phyloP scores from a whole-genome alignment of 108 stramenopile genomes.

The Nitzschia inconspicua region DNA sequence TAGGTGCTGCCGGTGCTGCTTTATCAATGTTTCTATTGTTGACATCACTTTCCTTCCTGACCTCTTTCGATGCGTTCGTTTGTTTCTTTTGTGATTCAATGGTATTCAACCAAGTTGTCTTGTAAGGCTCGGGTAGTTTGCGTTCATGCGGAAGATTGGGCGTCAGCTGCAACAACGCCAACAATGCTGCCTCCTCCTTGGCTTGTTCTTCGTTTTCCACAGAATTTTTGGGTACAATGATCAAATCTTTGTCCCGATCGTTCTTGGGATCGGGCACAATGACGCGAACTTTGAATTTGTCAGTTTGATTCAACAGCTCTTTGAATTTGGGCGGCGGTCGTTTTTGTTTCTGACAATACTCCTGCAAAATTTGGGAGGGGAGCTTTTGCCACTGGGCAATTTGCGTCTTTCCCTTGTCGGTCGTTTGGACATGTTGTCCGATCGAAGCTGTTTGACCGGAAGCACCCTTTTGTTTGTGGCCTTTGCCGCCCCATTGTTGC shows the following conservation, averaged over 20 bases:
- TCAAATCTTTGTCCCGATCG: slow-evolving; percentile 59
- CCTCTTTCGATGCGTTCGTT: background rate
- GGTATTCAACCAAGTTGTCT: slow-evolving; percentile 74
- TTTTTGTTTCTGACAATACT: slow-evolving; percentile 63
- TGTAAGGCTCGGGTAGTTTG: slow-evolving; percentile 91
- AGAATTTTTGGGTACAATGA: slow-evolving; percentile 57
- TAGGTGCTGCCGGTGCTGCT: background rate
- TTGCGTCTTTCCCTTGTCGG: slow-evolving; percentile 59
- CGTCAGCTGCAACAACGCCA: slow-evolving; percentile 81
- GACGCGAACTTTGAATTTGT: slow-evolving; percentile 40
- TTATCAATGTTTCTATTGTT: background rate
- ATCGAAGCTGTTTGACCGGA: slow-evolving; percentile 55
- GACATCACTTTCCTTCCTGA: slow-evolving; percentile 5
- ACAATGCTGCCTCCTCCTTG: slow-evolving; percentile 80
- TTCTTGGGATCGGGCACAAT: slow-evolving; percentile 83
- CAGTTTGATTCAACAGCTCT: slow-evolving; percentile 6
- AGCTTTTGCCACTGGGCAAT: slow-evolving; percentile 87
- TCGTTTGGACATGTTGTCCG: slow-evolving; percentile 51
- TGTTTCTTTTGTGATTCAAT: slow-evolving; percentile 38
- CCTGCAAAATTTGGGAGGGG: slow-evolving; percentile 70
- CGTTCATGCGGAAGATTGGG: slow-evolving; percentile 84
- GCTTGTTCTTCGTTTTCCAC: slow-evolving; percentile 80
- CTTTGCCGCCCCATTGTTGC: slow-evolving; percentile 85
- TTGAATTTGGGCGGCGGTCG: slow-evolving; percentile 59
- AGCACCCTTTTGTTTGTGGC: slow-evolving; percentile 84